These are phyloP conservation scores for Simplicillium sp. DNA, from an alignment of 2,329 filamentous ascomycete species.

Conservation along the genomic window DNA sequence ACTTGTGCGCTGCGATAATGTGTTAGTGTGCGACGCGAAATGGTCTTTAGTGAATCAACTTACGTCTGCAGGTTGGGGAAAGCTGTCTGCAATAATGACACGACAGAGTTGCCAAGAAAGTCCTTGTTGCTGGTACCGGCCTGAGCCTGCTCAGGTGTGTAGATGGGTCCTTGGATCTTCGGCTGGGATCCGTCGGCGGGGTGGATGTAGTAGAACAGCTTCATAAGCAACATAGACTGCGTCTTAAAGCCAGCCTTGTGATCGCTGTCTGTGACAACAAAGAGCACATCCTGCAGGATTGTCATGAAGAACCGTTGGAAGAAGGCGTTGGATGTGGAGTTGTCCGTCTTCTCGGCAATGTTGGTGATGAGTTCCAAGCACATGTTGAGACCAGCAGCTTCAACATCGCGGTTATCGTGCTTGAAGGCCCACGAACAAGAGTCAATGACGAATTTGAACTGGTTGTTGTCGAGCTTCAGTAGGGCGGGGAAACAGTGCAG, in stretches of 20 bases:
- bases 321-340: slow-evolving; percentile 81
- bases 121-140: slow-evolving; percentile 81
- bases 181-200: slow-evolving; percentile 56
- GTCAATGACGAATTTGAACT: slow-evolving; percentile 99
- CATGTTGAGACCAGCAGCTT: slow-evolving; percentile 95
- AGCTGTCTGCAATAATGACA: slow-evolving; percentile 73
- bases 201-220: slow-evolving; percentile 94
- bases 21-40: slow-evolving; percentile 22
- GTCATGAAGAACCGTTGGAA: slow-evolving; percentile 97
- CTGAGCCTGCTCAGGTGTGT: slow-evolving; percentile 72
- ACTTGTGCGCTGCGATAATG: slow-evolving; percentile 61
- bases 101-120: slow-evolving; percentile 82
- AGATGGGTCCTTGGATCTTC: slow-evolving; percentile 90
- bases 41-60: slow-evolving; percentile 25
- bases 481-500: slow-evolving; percentile 92
- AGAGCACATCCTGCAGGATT: slow-evolving; percentile 96
- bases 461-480: slow-evolving; percentile 85
- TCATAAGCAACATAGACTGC: slow-evolving; percentile 84
- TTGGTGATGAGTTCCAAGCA: slow-evolving; percentile 96
- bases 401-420: slow-evolving; percentile 96
- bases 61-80: slow-evolving; percentile 90
- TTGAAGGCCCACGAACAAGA: slow-evolving; percentile 99
- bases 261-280: slow-evolving; percentile 92
- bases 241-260: slow-evolving; percentile 99
- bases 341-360: slow-evolving; percentile 87